Evolutionary conservation across 257 asterid species (phyloP), one percentile per base, ranked within the genome.

Genomic region (Coffea eugenioides): DNA sequence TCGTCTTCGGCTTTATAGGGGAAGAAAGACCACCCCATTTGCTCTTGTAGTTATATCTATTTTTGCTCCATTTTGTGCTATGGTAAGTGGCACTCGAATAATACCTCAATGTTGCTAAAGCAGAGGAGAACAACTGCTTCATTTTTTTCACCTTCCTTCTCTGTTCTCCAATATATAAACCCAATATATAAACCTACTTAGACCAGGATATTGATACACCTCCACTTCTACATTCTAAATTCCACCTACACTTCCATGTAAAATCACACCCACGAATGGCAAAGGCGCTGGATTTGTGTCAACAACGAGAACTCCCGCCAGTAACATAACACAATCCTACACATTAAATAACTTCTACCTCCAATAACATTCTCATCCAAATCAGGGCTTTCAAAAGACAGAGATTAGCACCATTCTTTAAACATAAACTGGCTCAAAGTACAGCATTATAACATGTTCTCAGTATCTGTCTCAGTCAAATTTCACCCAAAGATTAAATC

Each of bases 51-150:
- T 75, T 84, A 71, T 73, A 74, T 74, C 15, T 52, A 70, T 11
- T 45, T 64, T 70, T 81, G 49, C 67, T 43, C 82, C 78, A 81
- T 8, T 65, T 57, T 73, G 49, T 52, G 25, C 67, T 77, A 34
- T 51, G 67, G 51, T 61, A 52, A 56, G 89, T 77, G 62, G 90
- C 80, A 77, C 76, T 82, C 57, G 95, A 77, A 76, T 76, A 88
- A 69, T 80, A 81, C 59, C 96, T 87, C 61, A 78, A 78, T 12
- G 81, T 79, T 73, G 88, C 84, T 78, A 76, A 56, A 43, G 85
- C 78, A 75, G 88, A 81, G 62, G 85, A 75, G 77, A 85, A 84
- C 77, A 88, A 69, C 73, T 67, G 16, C 83, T 86, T 87, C 92
- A 88, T 90, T 51, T 25, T 25, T 56, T 48, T 15, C 49, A 49